Conservation (phyloP, 2,329 filamentous ascomycete genomes). For the Lojkania enalia region DNA sequence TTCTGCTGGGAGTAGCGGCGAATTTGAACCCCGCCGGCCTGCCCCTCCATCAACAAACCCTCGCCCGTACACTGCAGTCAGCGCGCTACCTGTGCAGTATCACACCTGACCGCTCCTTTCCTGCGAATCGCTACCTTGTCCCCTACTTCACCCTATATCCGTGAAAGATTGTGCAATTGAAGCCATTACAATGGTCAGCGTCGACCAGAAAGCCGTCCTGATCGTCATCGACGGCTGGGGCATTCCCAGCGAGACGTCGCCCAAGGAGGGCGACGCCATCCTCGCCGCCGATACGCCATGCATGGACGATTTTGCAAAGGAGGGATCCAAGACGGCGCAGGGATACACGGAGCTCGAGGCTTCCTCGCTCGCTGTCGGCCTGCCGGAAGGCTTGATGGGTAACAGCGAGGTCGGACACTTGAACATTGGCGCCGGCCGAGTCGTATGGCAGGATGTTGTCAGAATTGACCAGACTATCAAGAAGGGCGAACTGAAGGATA, state of each 20-base stretch:
- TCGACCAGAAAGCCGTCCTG: constrained; percentile 71
- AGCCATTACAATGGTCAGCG: constrained; percentile 61
- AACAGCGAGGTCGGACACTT: constrained; percentile 98
- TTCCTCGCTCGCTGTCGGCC: constrained; percentile 90
- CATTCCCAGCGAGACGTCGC: constrained; percentile 76
- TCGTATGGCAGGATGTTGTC: constrained; percentile 95
- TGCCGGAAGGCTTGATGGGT: constrained; percentile 97
- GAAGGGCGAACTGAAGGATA: constrained; percentile 76
- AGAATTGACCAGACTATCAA: constrained; percentile 93
- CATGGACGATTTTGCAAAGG: constrained; percentile 81
- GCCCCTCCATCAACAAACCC: constrained; percentile 28
- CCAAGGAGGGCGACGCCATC: constrained; percentile 91
- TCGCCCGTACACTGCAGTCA: constrained; percentile 10
- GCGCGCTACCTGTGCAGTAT: constrained; percentile 5
- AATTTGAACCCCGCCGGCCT: constrained; percentile 15
- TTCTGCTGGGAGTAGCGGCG: constrained; percentile 14
- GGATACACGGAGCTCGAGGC: constrained; percentile 94
- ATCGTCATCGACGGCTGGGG: constrained; percentile 99
- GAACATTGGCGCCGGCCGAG: constrained; percentile 96
- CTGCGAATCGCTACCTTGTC: neutral
- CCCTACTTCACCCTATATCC: constrained; percentile 3
- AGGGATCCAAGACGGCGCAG: constrained; percentile 71
- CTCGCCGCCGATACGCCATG: constrained; percentile 87
- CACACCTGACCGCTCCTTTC: constrained; percentile 3
- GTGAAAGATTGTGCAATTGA: constrained; percentile 17